These are phyloP conservation scores for Aspergillaceae sp. DNA, from an alignment of 2,329 filamentous ascomycete species.

Conservation along the genomic window DNA sequence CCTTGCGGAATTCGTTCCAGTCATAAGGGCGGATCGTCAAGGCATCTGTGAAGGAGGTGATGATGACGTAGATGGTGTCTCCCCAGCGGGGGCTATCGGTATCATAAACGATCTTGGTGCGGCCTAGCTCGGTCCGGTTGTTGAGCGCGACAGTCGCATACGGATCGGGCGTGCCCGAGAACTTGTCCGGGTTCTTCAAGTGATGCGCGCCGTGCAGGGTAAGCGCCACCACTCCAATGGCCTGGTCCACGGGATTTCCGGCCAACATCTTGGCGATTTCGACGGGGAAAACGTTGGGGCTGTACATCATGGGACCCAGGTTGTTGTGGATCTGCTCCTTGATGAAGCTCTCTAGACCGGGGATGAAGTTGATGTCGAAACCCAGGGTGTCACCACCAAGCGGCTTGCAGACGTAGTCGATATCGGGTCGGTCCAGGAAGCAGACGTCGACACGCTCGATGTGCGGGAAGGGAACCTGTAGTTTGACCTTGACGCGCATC, in stretches of 20 bases:
- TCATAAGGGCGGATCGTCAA: constrained; percentile 81
- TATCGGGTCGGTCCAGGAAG: constrained; percentile 78
- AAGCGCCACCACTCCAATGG: constrained; percentile 85
- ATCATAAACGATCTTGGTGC: constrained; percentile 80
- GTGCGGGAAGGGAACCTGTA: constrained; percentile 91
- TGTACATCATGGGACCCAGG: constrained; percentile 94
- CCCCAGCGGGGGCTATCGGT: constrained; percentile 87
- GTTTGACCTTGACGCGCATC: constrained; percentile 96
- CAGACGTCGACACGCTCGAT: constrained; percentile 92
- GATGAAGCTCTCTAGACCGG: constrained; percentile 87
- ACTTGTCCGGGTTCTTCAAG: constrained; percentile 91
- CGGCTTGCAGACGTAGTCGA: constrained; percentile 97
- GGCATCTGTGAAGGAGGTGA: constrained; percentile 82
- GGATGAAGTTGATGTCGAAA: constrained; percentile 99
- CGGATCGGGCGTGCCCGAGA: constrained; percentile 83
- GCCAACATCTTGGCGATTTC: constrained; percentile 98
- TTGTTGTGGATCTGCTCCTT: constrained; percentile 93
- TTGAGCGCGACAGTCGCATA: constrained; percentile 82
- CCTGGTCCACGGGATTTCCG: constrained; percentile 87
- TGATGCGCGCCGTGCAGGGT: constrained; percentile 86
- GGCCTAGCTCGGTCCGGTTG: constrained; percentile 67
- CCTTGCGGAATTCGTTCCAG: constrained; percentile 92
- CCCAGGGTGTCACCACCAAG: constrained; percentile 90
- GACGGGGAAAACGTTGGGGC: constrained; percentile 93
- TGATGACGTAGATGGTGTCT: constrained; percentile 90